Percentiles rank a stretch among this genome's conserved stretches.
Evolutionary conservation across 495 filamentous ascomycete species (phyloP).

Genomic region (Jackrogersella multiformis): DNA sequence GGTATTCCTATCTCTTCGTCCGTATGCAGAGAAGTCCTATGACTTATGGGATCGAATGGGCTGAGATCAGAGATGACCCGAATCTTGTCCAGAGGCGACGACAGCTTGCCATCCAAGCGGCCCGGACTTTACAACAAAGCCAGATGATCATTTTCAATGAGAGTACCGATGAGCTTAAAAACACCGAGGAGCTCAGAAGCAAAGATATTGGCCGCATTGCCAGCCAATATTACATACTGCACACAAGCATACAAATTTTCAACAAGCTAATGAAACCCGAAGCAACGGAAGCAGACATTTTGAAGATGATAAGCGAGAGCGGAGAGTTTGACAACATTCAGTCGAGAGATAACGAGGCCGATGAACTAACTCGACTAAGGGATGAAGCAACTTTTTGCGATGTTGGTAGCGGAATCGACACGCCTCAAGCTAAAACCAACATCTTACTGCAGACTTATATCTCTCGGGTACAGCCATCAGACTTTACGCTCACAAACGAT

Average conservation of each 20-base stretch:
- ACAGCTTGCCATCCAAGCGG: conserved; percentile 86
- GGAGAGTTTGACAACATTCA: conserved; percentile 98
- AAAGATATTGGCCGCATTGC: conserved; percentile 97
- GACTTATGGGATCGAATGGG: conserved; percentile 94
- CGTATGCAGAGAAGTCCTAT: conserved; percentile 93
- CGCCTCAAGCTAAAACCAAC: conserved; percentile 90
- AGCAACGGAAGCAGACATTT: conserved; percentile 85
- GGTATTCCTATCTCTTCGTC: conserved; percentile 97
- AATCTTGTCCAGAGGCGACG: conserved; percentile 81
- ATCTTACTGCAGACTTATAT: conserved; percentile 95
- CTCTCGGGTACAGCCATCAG: conserved; percentile 84
- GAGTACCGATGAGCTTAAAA: conserved; percentile 82
- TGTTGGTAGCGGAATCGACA: conserved; percentile 76
- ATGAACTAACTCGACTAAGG: conserved; percentile 75
- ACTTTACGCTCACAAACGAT: conserved; percentile 92
- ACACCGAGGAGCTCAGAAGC: conserved; percentile 85
- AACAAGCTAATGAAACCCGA: conserved; percentile 86
- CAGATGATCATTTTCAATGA: conserved; percentile 99
- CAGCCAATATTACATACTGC: conserved; percentile 94
- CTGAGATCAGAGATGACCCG: conserved; percentile 88
- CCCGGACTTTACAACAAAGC: conserved; percentile 81
- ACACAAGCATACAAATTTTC: conserved; percentile 94
- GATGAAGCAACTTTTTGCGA: conserved; percentile 75
- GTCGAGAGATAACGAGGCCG: conserved; percentile 82
- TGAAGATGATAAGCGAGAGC: conserved; percentile 94